These are phyloP conservation scores for Fusarium falciforme DNA, from an alignment of 2,329 filamentous ascomycete genomes.

Conservation along the genomic window DNA sequence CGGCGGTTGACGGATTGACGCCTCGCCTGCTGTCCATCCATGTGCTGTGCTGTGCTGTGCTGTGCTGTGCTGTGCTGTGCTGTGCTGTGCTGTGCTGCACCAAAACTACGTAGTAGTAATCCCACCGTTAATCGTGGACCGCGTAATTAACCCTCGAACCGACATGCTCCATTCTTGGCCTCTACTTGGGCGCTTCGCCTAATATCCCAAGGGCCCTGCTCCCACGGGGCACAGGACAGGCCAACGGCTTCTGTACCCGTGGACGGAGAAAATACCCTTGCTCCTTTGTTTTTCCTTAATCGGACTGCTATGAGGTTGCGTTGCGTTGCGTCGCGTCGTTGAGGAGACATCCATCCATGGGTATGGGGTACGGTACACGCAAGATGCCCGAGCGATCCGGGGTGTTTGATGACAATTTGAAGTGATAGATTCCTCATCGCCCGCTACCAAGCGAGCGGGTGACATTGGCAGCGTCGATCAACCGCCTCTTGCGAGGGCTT, in stretches of 20 bases:
- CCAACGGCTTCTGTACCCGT: constrained; percentile 28
- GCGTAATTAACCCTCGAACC: neutral
- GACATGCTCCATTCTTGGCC: neutral
- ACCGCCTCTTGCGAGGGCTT: neutral
- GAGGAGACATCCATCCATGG: neutral
- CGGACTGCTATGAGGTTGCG: constrained; percentile 19
- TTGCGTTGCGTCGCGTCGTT: neutral
- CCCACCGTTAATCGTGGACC: neutral
- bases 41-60: no score
- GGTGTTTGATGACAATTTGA: constrained; percentile 18
- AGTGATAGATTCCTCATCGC: constrained; percentile 12
- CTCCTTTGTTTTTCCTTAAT: constrained; percentile 16
- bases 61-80: neutral
- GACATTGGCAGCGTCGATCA: constrained; percentile 22
- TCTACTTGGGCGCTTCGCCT: constrained; percentile 21
- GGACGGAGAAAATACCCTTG: constrained; percentile 32
- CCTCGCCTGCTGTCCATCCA: neutral
- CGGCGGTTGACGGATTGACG: constrained; percentile 16
- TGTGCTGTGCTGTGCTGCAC: neutral
- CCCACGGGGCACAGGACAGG: constrained; percentile 16
- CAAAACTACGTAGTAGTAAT: neutral
- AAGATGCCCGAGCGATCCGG: neutral
- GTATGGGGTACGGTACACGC: neutral
- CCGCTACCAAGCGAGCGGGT: constrained; percentile 8
- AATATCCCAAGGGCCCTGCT: constrained; percentile 3